Evolutionary conservation across 306 rosid genomes (phyloP).

Genomic region (Canavalia gladiata): DNA sequence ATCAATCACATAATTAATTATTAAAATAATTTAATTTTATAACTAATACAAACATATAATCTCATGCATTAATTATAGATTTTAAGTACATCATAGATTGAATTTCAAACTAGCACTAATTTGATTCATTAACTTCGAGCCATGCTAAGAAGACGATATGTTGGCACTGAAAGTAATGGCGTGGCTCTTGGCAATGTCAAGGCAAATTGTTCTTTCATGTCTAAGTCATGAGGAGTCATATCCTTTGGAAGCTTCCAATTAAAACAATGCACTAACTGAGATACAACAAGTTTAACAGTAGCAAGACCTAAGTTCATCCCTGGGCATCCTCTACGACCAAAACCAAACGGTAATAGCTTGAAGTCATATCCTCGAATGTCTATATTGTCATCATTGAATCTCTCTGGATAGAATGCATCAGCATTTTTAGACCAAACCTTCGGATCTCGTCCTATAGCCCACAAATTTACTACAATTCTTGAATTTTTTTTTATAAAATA

Average conservation of each 20-base stretch:
- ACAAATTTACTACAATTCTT: constrained; percentile 11
- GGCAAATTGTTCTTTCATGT: constrained; percentile 43
- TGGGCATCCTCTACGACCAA: constrained; percentile 45
- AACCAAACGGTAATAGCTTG: constrained; percentile 46
- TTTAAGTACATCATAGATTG: no score
- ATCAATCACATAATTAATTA: no score
- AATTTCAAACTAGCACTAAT: background rate
- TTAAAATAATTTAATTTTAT: no score
- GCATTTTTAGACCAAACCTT: constrained; percentile 39
- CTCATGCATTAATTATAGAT: no score
- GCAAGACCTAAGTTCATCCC: constrained; percentile 47
- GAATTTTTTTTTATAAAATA: constrained; percentile 39
- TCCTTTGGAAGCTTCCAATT: constrained; percentile 44
- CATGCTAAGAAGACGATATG: background rate
- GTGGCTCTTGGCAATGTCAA: constrained; percentile 39
- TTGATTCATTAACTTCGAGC: background rate
- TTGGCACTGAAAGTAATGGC: constrained; percentile 43
- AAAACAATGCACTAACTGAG: constrained; percentile 48
- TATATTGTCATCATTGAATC: background rate
- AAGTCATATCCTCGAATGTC: constrained; percentile 30
- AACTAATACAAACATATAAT: no score
- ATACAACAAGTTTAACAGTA: constrained; percentile 1
- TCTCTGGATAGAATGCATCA: constrained; percentile 38
- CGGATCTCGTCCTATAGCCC: constrained; percentile 49
- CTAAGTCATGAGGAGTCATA: constrained; percentile 8